Evolutionary conservation across 2,329 filamentous ascomycete genomes (phyloP), one percentile per base, ranked within the genome.

Genomic region (Talaromyces verruculosus): DNA sequence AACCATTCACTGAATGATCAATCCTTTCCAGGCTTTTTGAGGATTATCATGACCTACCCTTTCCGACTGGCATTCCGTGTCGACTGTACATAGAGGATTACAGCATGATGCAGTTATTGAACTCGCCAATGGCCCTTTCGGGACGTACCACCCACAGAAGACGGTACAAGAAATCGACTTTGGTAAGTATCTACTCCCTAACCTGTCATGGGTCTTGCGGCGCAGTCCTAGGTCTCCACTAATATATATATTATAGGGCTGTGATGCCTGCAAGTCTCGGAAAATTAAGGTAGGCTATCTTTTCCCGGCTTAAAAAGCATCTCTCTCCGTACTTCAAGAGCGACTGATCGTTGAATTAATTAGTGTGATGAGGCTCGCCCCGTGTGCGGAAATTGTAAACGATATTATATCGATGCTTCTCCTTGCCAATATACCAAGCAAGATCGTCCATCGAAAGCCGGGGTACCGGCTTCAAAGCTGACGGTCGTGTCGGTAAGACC

Each of bases 321-420:
- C n/a, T n/a, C 25, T 53, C 11, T 37, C 6, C 8, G 17, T 60
- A 55, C n/a, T 35, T 35, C 51, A 33, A 35, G 28, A 13, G 10
- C 17, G 22, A 39, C 28, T 61, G 41, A 61, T 61, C 4, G 8
- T 55, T 35, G 28, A n/a, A 13, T 28, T 49, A 22, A 17, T 7
- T 51, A 66, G 64, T 66, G 64, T 25, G 64, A 66, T 35, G 64
- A 66, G 35, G 49, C 30, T 19, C 64, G 59, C 8, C 64, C 64
- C n/a, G 10, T 63, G 19, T 66, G 64, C 30, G 58, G 59, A 25
- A 66, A 63, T 37, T 66, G 64, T 63, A 63, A 39, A 49, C 49
- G 59, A 30, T 43, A 63, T 39, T 66, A 49, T 59, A 63, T 17
- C 19, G 41, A 57, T 43, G 17, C 28, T 51, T 45, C 59, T 57